These are phyloP conservation scores for Tuber calosporum DNA, from an alignment of 495 filamentous ascomycete genomes.

Conservation along the genomic window DNA sequence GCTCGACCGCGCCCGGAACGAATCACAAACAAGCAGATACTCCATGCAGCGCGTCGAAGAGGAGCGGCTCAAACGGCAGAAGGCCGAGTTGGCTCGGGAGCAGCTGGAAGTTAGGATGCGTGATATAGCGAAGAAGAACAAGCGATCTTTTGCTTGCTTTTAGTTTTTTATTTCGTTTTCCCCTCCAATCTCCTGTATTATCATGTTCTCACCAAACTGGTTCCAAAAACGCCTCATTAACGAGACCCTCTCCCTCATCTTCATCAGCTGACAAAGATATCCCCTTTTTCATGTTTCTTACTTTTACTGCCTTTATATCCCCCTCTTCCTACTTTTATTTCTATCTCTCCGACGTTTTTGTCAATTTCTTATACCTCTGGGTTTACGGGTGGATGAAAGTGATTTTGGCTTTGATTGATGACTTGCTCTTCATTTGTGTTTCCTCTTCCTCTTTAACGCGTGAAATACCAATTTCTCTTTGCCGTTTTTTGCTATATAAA, in stretches of 20 bases:
- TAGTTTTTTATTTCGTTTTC: conserved; percentile 45
- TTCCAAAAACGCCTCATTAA: conserved; percentile 12
- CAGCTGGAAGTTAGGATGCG: conserved; percentile 92
- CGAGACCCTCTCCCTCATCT: conserved; percentile 1
- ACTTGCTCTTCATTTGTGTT: not conserved
- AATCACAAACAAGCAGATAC: conserved; percentile 63
- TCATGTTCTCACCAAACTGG: conserved; percentile 21
- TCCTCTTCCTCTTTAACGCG: not conserved
- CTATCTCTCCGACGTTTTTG: conserved; percentile 26
- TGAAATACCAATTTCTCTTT: not conserved
- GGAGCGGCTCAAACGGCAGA: conserved; percentile 74
- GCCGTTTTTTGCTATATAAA: not conserved
- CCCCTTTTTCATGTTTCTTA: conserved; percentile 19
- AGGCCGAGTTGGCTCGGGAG: conserved; percentile 78
- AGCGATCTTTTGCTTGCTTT: conserved; percentile 93
- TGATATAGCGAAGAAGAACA: conserved; percentile 87
- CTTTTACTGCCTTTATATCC: conserved; percentile 31
- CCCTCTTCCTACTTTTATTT: conserved; percentile 17
- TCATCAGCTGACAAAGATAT: not conserved
- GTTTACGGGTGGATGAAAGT: conserved; percentile 35
- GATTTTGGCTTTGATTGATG: conserved; percentile 27
- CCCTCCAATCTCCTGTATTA: not conserved
- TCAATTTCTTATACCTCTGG: conserved; percentile 31
- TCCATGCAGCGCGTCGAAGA: conserved; percentile 91
- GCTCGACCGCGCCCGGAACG: conserved; percentile 54